phyloP scores from a whole-genome alignment of 2,329 filamentous ascomycete species.

The Xylaria hypoxylon region DNA sequence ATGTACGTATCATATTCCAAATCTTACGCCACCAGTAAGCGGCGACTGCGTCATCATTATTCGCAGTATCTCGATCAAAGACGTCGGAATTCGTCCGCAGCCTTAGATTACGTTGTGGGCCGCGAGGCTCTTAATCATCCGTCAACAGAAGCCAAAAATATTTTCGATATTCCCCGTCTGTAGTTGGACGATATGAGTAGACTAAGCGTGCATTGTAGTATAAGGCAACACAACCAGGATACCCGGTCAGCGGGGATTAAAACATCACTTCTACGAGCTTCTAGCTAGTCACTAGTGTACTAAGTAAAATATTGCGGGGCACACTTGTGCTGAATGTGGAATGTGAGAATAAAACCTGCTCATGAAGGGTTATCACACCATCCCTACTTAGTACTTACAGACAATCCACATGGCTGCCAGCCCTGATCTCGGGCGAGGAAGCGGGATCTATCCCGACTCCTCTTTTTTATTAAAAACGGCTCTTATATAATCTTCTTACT shows the following conservation, averaged over 20 bases:
- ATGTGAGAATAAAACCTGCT: conserved; percentile 1
- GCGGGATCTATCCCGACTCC: neutral
- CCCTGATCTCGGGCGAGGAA: neutral
- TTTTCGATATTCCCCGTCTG: no score
- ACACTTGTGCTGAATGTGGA: neutral
- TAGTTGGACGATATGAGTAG: neutral
- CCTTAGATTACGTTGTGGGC: neutral
- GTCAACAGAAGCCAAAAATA: neutral
- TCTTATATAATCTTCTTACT: neutral
- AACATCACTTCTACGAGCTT: neutral
- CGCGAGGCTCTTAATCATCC: neutral
- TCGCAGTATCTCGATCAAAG: conserved; percentile 2
- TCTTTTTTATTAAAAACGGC: conserved; percentile 4
- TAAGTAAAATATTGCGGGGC: neutral
- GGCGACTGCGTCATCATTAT: conserved; percentile 8
- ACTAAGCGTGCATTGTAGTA: neutral
- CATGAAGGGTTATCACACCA: neutral
- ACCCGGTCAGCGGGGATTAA: conserved; percentile 1
- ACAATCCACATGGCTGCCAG: conserved; percentile 7
- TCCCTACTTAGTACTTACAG: neutral
- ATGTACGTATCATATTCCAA: conserved; percentile 2
- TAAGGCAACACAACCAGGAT: neutral
- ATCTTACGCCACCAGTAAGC: conserved; percentile 4
- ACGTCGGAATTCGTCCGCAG: neutral
- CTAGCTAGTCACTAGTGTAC: neutral